Conservation (phyloP, 1,284 basidiomycete species). For the Trichosporon sp. region DNA sequence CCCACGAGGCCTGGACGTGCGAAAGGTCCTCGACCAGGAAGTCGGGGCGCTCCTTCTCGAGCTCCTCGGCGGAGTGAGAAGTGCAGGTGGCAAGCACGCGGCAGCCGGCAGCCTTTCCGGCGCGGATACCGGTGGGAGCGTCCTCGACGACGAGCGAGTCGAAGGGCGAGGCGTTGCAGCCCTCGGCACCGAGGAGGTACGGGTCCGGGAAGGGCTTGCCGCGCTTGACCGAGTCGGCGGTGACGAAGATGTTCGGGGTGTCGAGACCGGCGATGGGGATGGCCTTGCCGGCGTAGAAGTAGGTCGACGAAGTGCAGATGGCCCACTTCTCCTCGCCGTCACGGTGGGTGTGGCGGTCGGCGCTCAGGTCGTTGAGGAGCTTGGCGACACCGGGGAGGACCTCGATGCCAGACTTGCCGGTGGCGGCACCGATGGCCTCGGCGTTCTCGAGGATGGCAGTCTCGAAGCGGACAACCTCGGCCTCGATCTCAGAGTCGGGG, state of each 20-base stretch:
- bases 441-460: conserved; percentile 45
- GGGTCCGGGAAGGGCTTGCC: conserved; percentile 53
- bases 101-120: conserved; percentile 49
- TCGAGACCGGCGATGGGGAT: conserved; percentile 47
- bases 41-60: conserved; percentile 49
- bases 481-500: conserved; percentile 39
- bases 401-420: conserved; percentile 44
- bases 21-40: conserved; percentile 49
- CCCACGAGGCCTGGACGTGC: conserved; percentile 44
- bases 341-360: conserved; percentile 31
- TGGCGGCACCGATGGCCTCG: conserved; percentile 33
- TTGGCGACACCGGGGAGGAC: conserved; percentile 45
- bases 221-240: conserved; percentile 49
- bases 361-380: conserved; percentile 37
- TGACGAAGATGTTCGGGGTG: conserved; percentile 49
- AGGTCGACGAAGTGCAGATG: conserved; percentile 46
- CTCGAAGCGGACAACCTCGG: conserved; percentile 47
- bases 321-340: conserved; percentile 46
- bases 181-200: conserved; percentile 49
- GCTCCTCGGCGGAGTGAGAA: conserved; percentile 45
- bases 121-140: conserved; percentile 50
- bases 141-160: conserved; percentile 50
- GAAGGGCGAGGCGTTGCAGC: conserved; percentile 44
- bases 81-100: conserved; percentile 50
- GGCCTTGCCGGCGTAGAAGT: conserved; percentile 48